These are phyloP conservation scores for Verticillium nubilum DNA, from an alignment of 2,329 filamentous ascomycete species.

Conservation along the genomic window DNA sequence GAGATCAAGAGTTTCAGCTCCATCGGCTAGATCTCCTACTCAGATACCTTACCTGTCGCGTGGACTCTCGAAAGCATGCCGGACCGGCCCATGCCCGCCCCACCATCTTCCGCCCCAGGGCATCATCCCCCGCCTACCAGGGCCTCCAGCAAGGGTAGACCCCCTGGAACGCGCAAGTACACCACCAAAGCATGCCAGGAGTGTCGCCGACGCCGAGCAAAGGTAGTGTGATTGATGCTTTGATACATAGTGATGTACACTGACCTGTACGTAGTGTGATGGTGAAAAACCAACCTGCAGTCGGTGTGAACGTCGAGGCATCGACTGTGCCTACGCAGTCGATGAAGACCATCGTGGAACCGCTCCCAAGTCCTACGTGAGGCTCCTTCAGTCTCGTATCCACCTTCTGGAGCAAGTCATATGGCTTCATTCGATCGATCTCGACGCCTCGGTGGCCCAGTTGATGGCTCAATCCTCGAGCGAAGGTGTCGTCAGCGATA, in stretches of 20 bases:
- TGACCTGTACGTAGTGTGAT: constrained; percentile 20
- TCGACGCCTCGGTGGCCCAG: constrained; percentile 16
- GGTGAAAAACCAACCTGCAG: constrained; percentile 24
- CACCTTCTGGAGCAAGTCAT: constrained; percentile 23
- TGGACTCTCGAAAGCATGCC: background rate
- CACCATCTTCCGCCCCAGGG: background rate
- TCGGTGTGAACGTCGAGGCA: constrained; percentile 21
- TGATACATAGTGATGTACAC: background rate
- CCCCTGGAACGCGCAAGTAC: constrained; percentile 9
- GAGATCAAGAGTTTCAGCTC: background rate
- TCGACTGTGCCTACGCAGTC: constrained; percentile 22
- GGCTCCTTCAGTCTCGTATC: constrained; percentile 25
- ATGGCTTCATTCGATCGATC: constrained; percentile 21
- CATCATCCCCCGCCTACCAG: background rate
- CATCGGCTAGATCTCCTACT: background rate
- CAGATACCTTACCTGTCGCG: background rate
- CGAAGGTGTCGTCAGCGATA: background rate
- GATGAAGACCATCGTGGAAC: constrained; percentile 27
- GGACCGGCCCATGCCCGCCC: background rate
- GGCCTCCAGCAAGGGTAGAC: background rate
- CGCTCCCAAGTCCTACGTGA: constrained; percentile 26
- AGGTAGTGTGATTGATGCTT: constrained; percentile 16
- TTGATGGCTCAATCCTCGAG: constrained; percentile 4
- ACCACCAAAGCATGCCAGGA: constrained; percentile 25
- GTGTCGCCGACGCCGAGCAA: constrained; percentile 29